Base-by-base conservation (phyloP, 495 filamentous ascomycete species). In the Penicillium dipodomyicola region DNA sequence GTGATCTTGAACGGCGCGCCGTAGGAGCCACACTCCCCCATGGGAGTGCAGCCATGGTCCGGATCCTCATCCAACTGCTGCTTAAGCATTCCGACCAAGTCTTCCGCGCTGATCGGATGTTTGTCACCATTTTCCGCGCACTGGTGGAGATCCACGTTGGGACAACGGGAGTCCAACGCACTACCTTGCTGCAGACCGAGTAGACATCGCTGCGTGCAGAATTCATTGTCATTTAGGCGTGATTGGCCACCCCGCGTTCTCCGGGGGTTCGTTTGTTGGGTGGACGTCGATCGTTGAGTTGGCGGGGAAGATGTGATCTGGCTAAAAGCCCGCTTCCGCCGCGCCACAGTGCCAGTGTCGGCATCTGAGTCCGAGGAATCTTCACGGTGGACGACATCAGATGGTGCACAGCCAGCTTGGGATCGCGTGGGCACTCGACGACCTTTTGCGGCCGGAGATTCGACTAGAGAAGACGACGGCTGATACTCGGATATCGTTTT, bases 181-280 rank as follows among this genome's bases (percentile, higher is more conserved):
- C 48, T 53, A 0, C 71, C 65, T 6, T 52, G 56, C 17, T 77
- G 65, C 17, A 82, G 58, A 3, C 77, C 75, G 8, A 73, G 65
- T 30, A 82, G 68, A 60, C 72, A 82, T 27, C 65, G 63, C 60
- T 80, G 74, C 0, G 77, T 80, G 51, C 74, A 82, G 52, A 79
- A 79, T 39, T 54, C 59, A 9, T 63, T 50, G 29, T 19, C n/a
- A 12, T 48, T 56, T 54, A 51, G 30, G 63, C 9, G 25, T 54
- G 27, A 2, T 41, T 39, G 7, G 59, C 19, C 12, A n/a, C n/a
- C n/a, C 54, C 32, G 50, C 33, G 29, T 39, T 63, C n/a, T n/a
- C n/a, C n/a, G n/a, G n/a, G n/a, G n/a, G n/a, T n/a, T n/a, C n/a
- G n/a, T n/a, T n/a, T n/a, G n/a, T n/a, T n/a, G n/a, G n/a, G n/a